phyloP scores from a whole-genome alignment of 768 basidiomycete species.

The Phlebiopsis flavidoalba region DNA sequence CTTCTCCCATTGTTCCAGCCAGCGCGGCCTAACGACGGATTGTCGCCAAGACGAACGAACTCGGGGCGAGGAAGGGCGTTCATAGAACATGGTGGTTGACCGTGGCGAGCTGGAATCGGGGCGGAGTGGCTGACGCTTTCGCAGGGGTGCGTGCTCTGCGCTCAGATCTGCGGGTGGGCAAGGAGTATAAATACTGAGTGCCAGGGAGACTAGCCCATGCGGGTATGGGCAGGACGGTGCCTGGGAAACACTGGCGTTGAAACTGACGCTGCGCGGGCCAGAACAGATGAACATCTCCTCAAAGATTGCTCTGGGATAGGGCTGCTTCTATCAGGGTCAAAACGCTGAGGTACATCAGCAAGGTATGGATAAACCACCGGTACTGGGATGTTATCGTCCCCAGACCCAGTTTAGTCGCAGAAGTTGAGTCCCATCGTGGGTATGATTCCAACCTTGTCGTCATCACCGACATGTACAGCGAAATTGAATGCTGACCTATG shows the following conservation, averaged over 20 bases:
- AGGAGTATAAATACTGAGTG: not conserved
- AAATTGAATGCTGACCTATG: too few relatives aligned
- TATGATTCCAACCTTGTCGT: not conserved
- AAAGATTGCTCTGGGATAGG: not conserved
- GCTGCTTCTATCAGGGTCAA: not conserved
- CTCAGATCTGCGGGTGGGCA: not conserved
- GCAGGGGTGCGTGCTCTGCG: not conserved
- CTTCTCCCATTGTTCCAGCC: slow-evolving; percentile 19
- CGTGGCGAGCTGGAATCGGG: too few relatives aligned
- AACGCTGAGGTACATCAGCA: not conserved
- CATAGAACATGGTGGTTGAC: not conserved
- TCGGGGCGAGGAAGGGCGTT: slow-evolving; percentile 1
- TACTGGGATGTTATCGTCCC: too few relatives aligned
- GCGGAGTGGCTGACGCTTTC: too few relatives aligned
- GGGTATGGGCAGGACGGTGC: too few relatives aligned
- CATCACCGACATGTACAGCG: not conserved
- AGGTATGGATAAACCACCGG: not conserved
- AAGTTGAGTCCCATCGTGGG: not conserved
- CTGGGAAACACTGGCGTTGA: too few relatives aligned
- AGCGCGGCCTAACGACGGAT: slow-evolving; percentile 17
- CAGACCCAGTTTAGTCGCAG: not conserved
- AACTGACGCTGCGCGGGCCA: not conserved
- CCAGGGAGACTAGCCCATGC: not conserved
- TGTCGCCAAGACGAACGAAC: slow-evolving; percentile 23
- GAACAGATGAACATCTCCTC: not conserved